Evolutionary conservation across 306 rosid species (phyloP), one percentile per base, ranked within the genome.

Genomic region (Cicer cuneatum): DNA sequence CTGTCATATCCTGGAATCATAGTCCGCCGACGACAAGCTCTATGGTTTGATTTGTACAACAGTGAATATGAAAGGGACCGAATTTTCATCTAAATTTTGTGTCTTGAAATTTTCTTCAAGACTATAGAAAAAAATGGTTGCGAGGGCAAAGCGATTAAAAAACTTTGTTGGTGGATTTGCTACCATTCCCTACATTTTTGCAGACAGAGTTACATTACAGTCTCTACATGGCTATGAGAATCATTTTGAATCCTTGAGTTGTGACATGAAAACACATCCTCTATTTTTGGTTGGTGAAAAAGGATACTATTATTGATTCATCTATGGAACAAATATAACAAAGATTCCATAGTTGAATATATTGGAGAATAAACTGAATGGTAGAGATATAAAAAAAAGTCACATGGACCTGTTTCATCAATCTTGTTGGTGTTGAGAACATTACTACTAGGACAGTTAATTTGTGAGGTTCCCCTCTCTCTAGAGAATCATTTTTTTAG

Each of bases 1-100:
- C 84, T 95, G 99, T 80, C 97, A 95, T 87, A 92, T 95, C 80
- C 49, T 90, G 87, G 99, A 95, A 33, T 81, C 93, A 51, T 94
- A 94, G 88, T 73, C 63, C 29, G 39, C 74, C 70, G 18, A 37
- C 59, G 43, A 66, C 76, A 73, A 84, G 82, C 66, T 75, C 60
- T 69, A 65, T 56, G 77, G 45, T 81, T 69, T 77, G 84, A 75
- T 81, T 63, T 78, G 84, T 79, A 66, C 63, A 74, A 78, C 70
- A 29, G 62, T 73, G 78, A 80, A 73, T 73, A 38, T 38, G 83
- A 78, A 72, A 78, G 59, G 69, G 77, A 58, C 38, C 9, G 65
- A 69, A 72, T 81, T 84, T 84, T 88, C 84, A 66, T 82, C 82
- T 77, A 78, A 73, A 80, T 87, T 90, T 80, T 84, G 82, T 40